Evolutionary conservation across 78 protist species (phyloP).

Genomic region (Pelomyxa schiedti): DNA sequence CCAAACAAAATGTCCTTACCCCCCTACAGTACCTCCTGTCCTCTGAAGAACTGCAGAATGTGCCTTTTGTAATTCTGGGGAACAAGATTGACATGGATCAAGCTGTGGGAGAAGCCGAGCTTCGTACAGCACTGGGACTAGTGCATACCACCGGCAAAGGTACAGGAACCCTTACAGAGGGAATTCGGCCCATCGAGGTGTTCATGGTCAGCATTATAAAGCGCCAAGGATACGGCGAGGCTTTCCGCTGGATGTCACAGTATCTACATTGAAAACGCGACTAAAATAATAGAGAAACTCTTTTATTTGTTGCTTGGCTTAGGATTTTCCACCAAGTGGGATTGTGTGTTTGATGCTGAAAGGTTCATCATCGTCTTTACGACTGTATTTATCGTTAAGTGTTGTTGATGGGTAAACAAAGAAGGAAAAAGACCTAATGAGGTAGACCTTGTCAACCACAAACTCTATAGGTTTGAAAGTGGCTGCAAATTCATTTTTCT

Average conservation of each 20-base stretch:
- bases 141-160: constrained; percentile 60
- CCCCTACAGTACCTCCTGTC: constrained; percentile 43
- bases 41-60: constrained; percentile 60
- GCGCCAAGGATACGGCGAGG: neutral
- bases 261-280: no score
- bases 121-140: constrained; percentile 71
- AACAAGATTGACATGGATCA: constrained; percentile 94
- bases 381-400: no score
- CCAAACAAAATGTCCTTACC: neutral
- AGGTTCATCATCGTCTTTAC: constrained; percentile 28
- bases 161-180: neutral
- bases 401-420: no score
- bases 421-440: no score
- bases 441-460: constrained; percentile 6
- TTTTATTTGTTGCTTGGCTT: no score
- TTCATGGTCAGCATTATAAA: neutral
- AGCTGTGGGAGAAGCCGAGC: constrained; percentile 82
- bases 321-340: constrained; percentile 4
- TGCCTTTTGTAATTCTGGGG: constrained; percentile 96
- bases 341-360: constrained; percentile 3
- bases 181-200: neutral
- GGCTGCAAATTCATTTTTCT: constrained; percentile 1
- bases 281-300: no score
- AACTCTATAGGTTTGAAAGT: constrained; percentile 19
- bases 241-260: neutral